phyloP scores from a whole-genome alignment of 2,329 filamentous ascomycete genomes.

The Zymoseptoria pseudotritici region DNA sequence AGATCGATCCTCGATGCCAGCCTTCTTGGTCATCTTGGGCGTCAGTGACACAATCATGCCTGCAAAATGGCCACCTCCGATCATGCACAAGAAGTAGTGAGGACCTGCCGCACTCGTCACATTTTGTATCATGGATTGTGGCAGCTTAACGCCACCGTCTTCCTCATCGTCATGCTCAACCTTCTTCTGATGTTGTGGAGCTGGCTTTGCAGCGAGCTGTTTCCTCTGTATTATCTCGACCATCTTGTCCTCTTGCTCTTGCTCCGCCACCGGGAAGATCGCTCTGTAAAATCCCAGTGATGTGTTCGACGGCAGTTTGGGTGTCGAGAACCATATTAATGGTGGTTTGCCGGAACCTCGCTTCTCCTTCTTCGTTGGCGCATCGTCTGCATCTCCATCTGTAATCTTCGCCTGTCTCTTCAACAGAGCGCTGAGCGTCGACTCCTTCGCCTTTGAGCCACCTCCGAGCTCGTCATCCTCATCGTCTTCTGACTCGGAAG shows the following conservation, averaged over 20 bases:
- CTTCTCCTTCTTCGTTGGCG: slow-evolving; percentile 43
- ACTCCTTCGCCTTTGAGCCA: slow-evolving; percentile 51
- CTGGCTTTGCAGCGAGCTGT: slow-evolving; percentile 59
- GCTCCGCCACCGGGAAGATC: slow-evolving; percentile 66
- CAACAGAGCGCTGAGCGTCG: slow-evolving; percentile 65
- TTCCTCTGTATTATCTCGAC: slow-evolving; percentile 65
- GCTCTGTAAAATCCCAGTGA: slow-evolving; percentile 82
- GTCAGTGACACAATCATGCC: slow-evolving; percentile 89
- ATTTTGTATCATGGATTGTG: slow-evolving; percentile 28
- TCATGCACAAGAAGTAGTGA: slow-evolving; percentile 96
- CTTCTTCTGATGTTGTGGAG: slow-evolving; percentile 38
- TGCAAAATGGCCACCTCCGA: slow-evolving; percentile 93
- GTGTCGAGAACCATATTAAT: slow-evolving; percentile 76
- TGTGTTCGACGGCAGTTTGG: slow-evolving; percentile 65
- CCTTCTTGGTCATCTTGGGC: slow-evolving; percentile 66
- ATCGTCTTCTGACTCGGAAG: slow-evolving; percentile 53
- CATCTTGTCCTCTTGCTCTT: slow-evolving; percentile 54
- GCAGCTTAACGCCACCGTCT: slow-evolving; percentile 51
- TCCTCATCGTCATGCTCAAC: slow-evolving; percentile 35
- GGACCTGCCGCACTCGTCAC: slow-evolving; percentile 58
- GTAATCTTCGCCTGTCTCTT: slow-evolving; percentile 75
- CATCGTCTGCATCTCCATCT: slow-evolving; percentile 44
- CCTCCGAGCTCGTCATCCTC: slow-evolving; percentile 53
- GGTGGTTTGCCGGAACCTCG: slow-evolving; percentile 60
- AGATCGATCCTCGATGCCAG: slow-evolving; percentile 70